Evolutionary conservation across 306 rosid species (phyloP).

Genomic region (Trichosanthes cucumerina): DNA sequence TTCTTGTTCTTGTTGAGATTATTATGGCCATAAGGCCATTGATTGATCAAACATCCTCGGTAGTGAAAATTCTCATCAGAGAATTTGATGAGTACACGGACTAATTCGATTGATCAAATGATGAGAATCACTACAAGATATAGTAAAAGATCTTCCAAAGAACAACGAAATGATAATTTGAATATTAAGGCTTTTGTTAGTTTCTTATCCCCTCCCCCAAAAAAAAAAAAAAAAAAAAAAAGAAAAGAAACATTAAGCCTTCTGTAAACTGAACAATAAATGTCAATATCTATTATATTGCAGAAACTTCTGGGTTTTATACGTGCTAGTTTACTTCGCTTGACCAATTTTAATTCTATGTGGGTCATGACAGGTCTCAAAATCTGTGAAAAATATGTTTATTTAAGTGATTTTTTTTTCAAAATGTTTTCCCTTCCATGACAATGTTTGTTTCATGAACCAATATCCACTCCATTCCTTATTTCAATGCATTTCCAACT

Average conservation of each 20-base stretch:
- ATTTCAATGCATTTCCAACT: background rate
- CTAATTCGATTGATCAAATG: background rate
- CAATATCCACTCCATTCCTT: background rate
- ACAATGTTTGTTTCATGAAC: background rate
- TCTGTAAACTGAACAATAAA: background rate
- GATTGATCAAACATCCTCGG: background rate
- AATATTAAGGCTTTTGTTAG: background rate
- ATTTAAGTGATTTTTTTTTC: background rate
- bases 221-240: no score
- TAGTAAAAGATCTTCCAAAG: background rate
- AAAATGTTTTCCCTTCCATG: background rate
- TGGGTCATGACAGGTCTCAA: background rate
- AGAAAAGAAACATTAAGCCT: background rate
- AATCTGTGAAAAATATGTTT: background rate
- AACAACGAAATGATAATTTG: background rate
- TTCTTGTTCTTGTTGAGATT: slow-evolving; percentile 4
- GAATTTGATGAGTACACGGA: background rate
- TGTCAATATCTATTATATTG: background rate
- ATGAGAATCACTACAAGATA: background rate
- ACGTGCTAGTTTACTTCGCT: background rate
- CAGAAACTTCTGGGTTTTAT: background rate
- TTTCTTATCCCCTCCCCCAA: background rate
- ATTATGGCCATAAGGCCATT: background rate
- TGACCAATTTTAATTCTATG: background rate
- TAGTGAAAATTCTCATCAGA: background rate